Evolutionary conservation across 169 alveolate species (phyloP).

Genomic region (Eimeria zaria): DNA sequence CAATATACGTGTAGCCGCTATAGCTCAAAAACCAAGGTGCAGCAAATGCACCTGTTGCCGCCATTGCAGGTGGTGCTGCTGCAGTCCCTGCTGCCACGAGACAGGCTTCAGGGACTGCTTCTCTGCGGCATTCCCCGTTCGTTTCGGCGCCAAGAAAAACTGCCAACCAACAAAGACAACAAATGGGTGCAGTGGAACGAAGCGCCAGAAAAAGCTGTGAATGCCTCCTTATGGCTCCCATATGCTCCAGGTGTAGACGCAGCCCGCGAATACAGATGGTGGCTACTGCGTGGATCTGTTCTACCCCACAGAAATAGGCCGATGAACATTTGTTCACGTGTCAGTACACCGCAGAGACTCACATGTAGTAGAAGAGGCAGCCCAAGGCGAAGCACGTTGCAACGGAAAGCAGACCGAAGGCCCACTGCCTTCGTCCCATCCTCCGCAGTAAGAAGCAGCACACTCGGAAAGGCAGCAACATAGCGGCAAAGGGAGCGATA

Average conservation of each 20-base stretch:
- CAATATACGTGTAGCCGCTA: conserved; percentile 1
- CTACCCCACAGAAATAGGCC: not conserved
- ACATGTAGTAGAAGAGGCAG: conserved; percentile 76
- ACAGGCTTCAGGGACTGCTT: not conserved
- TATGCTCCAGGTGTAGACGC: not conserved
- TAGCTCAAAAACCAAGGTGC: not conserved
- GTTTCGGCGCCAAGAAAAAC: conserved; percentile 35
- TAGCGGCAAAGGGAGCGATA: conserved; percentile 63
- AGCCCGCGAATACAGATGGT: not conserved
- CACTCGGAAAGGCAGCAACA: conserved; percentile 55
- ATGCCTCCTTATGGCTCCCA: not conserved
- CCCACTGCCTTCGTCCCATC: conserved; percentile 61
- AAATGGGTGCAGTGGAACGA: conserved; percentile 30
- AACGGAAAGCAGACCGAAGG: conserved; percentile 66
- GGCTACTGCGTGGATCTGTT: not conserved
- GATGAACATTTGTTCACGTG: not conserved
- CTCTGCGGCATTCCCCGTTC: not conserved
- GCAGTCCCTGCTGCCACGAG: not conserved
- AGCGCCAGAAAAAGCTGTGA: not conserved
- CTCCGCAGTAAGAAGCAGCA: conserved; percentile 71
- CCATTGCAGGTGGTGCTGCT: not conserved
- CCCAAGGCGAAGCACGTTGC: conserved; percentile 56
- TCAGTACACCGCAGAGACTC: not conserved
- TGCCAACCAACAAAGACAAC: conserved; percentile 6
- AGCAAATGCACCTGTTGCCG: not conserved